Evolutionary conservation across 176 grass and related monocot genomes (phyloP), one percentile per base, ranked within the genome.

Genomic region (Pontederia paniculata): DNA sequence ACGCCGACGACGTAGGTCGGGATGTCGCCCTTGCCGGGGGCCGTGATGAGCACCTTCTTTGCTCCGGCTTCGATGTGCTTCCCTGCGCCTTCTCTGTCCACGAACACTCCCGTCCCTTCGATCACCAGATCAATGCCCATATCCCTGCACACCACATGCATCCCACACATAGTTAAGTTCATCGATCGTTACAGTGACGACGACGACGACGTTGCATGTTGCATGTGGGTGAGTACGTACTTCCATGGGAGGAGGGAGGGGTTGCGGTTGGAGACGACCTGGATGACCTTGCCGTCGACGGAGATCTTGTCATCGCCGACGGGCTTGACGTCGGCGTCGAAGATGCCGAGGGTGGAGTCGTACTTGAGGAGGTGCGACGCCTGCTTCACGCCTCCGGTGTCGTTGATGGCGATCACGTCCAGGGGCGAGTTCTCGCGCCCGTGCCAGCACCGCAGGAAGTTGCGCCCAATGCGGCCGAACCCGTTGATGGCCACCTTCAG

Each of bases 401-500:
- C 88, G 82, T 91, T 91, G 82, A 91, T 80, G 56, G 82, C 88
- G 69, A 91, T 77, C 19, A 91, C 66, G 21, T 91, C 88, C 8
- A 91, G 67, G 0, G 81, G 86, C 3, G 86, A 85, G 55, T 68
- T 73, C 37, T 81, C 58, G 55, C 82, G 82, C 6, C 82, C 88
- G 76, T 86, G 88, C 88, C 81, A 85, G 88, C 82, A 85, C 5
- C 88, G 82, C 6, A 91, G 76, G 82, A 91, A 91, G 78, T 91
- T 91, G 72, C 88, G 78, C 14, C 88, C 88, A 75, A 91, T 91
- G 42, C 88, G 88, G 18, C 88, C 88, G 78, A 91, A 91, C 16
- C 88, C 88, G 69, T 91, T 91, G 82, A 91, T 91, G 48, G 82
- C 88, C 76, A 91, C 88, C 76, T 86, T 85, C 9, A 91, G 76